A percentile compares a stretch with the other conserved stretches of the same genome.
These are phyloP conservation scores for Lantana camara DNA, from an alignment of 257 asterid genomes.

Conservation along the genomic window DNA sequence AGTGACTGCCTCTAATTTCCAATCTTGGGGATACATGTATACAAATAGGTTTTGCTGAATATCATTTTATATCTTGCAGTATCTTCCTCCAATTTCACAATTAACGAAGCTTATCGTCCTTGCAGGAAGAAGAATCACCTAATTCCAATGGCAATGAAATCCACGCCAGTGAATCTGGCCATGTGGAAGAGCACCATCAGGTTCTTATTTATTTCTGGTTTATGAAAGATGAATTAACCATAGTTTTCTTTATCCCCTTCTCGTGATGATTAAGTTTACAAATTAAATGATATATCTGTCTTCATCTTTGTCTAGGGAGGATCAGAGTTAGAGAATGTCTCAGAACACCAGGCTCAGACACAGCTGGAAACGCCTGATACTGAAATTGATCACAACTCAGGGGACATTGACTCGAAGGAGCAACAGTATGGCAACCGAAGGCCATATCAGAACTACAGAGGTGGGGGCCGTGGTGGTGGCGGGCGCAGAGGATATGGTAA, in stretches of 20 bases:
- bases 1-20: neutral
- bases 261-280: neutral
- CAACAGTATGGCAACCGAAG: constrained; percentile 42
- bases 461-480: constrained; percentile 49
- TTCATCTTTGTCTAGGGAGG: constrained; percentile 32
- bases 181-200: constrained; percentile 41
- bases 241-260: neutral
- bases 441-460: constrained; percentile 42
- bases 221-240: neutral
- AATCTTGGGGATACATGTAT: neutral
- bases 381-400: constrained; percentile 31
- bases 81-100: constrained; percentile 16
- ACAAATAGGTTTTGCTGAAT: neutral
- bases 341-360: constrained; percentile 36
- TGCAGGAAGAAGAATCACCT: constrained; percentile 51
- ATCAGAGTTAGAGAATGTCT: constrained; percentile 27
- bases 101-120: neutral
- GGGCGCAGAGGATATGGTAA: constrained; percentile 50
- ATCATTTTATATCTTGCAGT: neutral
- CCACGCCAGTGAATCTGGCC: constrained; percentile 35
- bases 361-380: constrained; percentile 31
- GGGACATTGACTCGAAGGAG: constrained; percentile 38
- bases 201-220: constrained; percentile 22
- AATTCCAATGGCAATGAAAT: constrained; percentile 39
- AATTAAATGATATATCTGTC: neutral